phyloP scores from a whole-genome alignment of 192 early-diverging fungal species.

The Linnemannia zychae region DNA sequence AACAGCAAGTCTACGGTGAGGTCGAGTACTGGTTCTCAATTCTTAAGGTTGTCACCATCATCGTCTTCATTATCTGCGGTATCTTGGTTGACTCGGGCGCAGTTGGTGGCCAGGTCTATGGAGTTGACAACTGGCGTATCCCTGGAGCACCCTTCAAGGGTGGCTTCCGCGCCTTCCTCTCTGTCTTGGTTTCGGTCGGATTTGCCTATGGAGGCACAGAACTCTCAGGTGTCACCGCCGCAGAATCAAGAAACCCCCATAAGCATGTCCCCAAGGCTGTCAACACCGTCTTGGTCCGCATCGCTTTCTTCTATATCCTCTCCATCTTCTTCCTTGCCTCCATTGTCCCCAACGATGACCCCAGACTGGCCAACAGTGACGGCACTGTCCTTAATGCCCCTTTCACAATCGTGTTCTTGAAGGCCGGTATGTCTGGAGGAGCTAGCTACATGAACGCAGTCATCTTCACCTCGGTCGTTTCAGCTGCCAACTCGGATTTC shows the following conservation, averaged over 20 bases:
- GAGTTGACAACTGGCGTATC: constrained; percentile 72
- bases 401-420: constrained; percentile 74
- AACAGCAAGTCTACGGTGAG: constrained; percentile 63
- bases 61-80: constrained; percentile 85
- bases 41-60: constrained; percentile 84
- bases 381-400: constrained; percentile 66
- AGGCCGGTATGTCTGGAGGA: constrained; percentile 64
- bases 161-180: constrained; percentile 71
- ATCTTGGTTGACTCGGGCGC: constrained; percentile 78
- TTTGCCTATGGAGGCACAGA: constrained; percentile 92
- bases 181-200: constrained; percentile 78
- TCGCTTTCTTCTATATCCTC: constrained; percentile 75
- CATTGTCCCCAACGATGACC: constrained; percentile 72
- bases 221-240: constrained; percentile 91
- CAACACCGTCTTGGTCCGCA: constrained; percentile 70
- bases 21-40: constrained; percentile 86
- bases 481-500: constrained; percentile 78
- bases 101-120: constrained; percentile 68
- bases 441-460: constrained; percentile 79
- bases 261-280: constrained; percentile 78
- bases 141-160: constrained; percentile 73
- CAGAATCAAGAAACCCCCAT: constrained; percentile 78
- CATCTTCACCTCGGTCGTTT: constrained; percentile 73
- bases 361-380: constrained; percentile 51
- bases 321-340: constrained; percentile 75